A percentile compares a stretch with the other conserved stretches of the same genome.
phyloP scores from a whole-genome alignment of 352 stramenopile species.

The Phytophthora sojae region DNA sequence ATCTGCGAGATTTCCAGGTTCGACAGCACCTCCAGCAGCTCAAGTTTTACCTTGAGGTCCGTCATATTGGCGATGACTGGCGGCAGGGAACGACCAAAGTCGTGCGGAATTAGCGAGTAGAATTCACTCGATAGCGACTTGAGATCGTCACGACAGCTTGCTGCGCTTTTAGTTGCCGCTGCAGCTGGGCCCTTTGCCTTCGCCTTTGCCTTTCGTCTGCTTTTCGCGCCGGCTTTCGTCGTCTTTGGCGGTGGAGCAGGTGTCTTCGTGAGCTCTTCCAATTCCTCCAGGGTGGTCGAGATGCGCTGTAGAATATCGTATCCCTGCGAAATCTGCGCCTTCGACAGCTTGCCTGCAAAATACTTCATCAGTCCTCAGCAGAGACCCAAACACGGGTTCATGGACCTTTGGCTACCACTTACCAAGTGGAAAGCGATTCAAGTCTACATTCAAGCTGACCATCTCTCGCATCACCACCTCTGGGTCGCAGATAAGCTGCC shows the following conservation, averaged over 20 bases:
- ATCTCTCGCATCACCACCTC: slow-evolving; percentile 60
- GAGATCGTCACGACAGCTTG: slow-evolving; percentile 42
- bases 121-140: slow-evolving; percentile 72
- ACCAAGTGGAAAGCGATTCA: slow-evolving; percentile 64
- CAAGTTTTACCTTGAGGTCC: slow-evolving; percentile 67
- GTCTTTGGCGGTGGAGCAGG: slow-evolving; percentile 18
- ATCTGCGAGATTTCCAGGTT: slow-evolving; percentile 73
- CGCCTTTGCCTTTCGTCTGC: slow-evolving; percentile 32
- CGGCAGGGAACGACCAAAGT: slow-evolving; percentile 65
- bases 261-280: slow-evolving; percentile 40
- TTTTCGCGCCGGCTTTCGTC: slow-evolving; percentile 28
- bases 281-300: slow-evolving; percentile 49
- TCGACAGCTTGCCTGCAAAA: slow-evolving; percentile 51
- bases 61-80: slow-evolving; percentile 60
- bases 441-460: slow-evolving; percentile 53
- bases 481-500: slow-evolving; percentile 62
- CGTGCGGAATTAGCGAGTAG: slow-evolving; percentile 76
- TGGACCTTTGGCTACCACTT: neutral
- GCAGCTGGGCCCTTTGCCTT: slow-evolving; percentile 34
- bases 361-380: too few species aligned
- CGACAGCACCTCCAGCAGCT: slow-evolving; percentile 64
- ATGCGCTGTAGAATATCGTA: slow-evolving; percentile 66
- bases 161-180: slow-evolving; percentile 23
- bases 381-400: neutral
- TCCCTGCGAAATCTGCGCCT: slow-evolving; percentile 67